A percentile compares a stretch with the other conserved stretches of the same genome.
Conservation (phyloP, 164 flowering plant species). For the Stephania cephalantha region DNA sequence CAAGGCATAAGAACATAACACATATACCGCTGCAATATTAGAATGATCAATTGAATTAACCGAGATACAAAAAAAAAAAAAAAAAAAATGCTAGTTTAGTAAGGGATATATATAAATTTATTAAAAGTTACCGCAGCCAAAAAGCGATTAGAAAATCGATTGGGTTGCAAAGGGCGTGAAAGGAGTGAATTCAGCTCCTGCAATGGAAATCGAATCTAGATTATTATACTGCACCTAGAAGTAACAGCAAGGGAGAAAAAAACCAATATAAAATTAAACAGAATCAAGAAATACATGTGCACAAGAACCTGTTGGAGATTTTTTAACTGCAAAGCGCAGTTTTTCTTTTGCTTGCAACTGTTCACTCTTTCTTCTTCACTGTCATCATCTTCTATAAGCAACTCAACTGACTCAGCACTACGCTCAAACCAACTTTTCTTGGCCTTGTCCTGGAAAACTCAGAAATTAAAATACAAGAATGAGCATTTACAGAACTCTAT, state of each 20-base stretch:
- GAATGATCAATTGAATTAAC: background rate
- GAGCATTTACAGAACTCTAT: no score
- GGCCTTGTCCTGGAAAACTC: slow-evolving; percentile 55
- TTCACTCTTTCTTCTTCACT: slow-evolving; percentile 84
- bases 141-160: slow-evolving; percentile 70
- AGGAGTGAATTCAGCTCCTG: slow-evolving; percentile 70
- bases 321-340: slow-evolving; percentile 38
- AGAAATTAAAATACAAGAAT: background rate
- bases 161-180: slow-evolving; percentile 78
- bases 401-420: slow-evolving; percentile 73
- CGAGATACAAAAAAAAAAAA: background rate
- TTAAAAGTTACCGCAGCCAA: slow-evolving; percentile 68
- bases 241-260: background rate
- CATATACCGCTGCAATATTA: background rate
- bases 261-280: background rate
- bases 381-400: slow-evolving; percentile 60
- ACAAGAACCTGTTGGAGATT: slow-evolving; percentile 65
- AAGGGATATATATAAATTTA: background rate
- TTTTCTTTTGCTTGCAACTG: slow-evolving; percentile 51
- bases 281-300: background rate
- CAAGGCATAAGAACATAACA: no score
- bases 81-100: background rate
- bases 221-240: background rate
- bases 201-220: slow-evolving; percentile 11
- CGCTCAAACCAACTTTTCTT: slow-evolving; percentile 71